Evolutionary conservation across 2,329 filamentous ascomycete species (phyloP).

Genomic region (Trichoderma koningii): DNA sequence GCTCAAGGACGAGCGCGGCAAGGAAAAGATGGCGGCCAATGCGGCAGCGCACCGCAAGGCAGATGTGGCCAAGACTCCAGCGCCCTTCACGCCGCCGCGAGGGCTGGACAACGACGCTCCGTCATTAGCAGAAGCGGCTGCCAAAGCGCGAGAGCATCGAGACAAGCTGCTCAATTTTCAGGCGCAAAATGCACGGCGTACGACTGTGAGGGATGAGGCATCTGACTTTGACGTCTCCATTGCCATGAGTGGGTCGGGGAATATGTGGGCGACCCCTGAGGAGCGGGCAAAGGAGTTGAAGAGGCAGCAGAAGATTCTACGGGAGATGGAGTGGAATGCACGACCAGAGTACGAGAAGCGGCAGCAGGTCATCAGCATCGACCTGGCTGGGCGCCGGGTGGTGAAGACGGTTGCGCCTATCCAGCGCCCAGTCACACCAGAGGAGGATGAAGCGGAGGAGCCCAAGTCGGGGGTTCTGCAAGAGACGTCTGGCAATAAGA

Average conservation of each 20-base stretch:
- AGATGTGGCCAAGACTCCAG: conserved; percentile 63
- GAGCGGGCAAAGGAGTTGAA: conserved; percentile 83
- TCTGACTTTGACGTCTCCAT: conserved; percentile 59
- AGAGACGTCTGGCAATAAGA: conserved; percentile 42
- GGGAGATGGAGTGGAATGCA: conserved; percentile 85
- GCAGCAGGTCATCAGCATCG: conserved; percentile 79
- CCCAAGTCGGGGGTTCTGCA: conserved; percentile 38
- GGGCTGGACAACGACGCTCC: conserved; percentile 38
- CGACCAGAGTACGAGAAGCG: conserved; percentile 87
- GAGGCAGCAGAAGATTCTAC: conserved; percentile 77
- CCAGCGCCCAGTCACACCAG: conserved; percentile 59
- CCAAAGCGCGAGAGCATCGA: conserved; percentile 73
- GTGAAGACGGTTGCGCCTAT: conserved; percentile 69
- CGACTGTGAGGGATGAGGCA: conserved; percentile 84
- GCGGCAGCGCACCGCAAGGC: conserved; percentile 68
- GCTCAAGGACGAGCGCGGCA: conserved; percentile 80
- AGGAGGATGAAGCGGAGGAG: conserved; percentile 44
- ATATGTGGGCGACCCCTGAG: conserved; percentile 81
- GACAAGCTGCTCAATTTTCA: conserved; percentile 82
- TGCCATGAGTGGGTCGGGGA: conserved; percentile 48
- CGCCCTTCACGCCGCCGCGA: conserved; percentile 59
- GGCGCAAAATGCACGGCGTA: conserved; percentile 80
- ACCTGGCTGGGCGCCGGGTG: conserved; percentile 75
- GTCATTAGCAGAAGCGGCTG: conserved; percentile 58
- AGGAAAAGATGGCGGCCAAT: conserved; percentile 82